These are phyloP conservation scores for Suhomyces bribrorum DNA, from an alignment of 1,139 yeast species.

Conservation along the genomic window DNA sequence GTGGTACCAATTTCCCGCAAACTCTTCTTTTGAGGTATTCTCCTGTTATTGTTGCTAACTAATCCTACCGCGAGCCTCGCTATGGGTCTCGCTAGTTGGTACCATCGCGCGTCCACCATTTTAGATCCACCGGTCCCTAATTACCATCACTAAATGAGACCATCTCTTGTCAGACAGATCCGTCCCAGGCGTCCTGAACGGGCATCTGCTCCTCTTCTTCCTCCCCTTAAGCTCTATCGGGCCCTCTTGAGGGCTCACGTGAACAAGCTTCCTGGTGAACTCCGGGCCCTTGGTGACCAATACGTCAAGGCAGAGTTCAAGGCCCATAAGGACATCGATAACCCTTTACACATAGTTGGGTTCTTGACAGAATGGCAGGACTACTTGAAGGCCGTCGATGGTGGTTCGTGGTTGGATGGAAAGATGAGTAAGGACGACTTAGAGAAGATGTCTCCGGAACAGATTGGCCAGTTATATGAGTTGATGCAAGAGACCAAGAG, in stretches of 20 bases:
- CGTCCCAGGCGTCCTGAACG: constrained; percentile 61
- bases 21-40: too few species aligned
- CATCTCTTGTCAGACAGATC: constrained; percentile 46
- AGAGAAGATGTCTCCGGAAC: constrained; percentile 88
- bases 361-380: constrained; percentile 95
- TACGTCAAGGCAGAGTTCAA: constrained; percentile 89
- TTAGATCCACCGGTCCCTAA: background rate
- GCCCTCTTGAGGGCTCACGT: constrained; percentile 79
- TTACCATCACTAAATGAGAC: constrained; percentile 44
- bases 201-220: constrained; percentile 62
- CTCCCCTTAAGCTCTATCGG: constrained; percentile 78
- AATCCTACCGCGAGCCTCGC: too few species aligned
- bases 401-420: constrained; percentile 76
- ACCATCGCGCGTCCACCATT: background rate
- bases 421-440: constrained; percentile 65
- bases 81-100: too few species aligned
- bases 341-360: constrained; percentile 92
- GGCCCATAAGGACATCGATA: constrained; percentile 79
- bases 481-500: constrained; percentile 52
- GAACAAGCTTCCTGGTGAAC: constrained; percentile 60
- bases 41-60: too few species aligned
- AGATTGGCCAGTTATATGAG: constrained; percentile 70
- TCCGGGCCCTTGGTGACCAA: constrained; percentile 80
- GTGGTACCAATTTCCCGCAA: too few species aligned
- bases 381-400: constrained; percentile 69